Percentiles rank a stretch among this genome's conserved stretches.
These are phyloP conservation scores for Lecanicillium sp. DNA, from an alignment of 2,329 filamentous ascomycete genomes.

Conservation along the genomic window DNA sequence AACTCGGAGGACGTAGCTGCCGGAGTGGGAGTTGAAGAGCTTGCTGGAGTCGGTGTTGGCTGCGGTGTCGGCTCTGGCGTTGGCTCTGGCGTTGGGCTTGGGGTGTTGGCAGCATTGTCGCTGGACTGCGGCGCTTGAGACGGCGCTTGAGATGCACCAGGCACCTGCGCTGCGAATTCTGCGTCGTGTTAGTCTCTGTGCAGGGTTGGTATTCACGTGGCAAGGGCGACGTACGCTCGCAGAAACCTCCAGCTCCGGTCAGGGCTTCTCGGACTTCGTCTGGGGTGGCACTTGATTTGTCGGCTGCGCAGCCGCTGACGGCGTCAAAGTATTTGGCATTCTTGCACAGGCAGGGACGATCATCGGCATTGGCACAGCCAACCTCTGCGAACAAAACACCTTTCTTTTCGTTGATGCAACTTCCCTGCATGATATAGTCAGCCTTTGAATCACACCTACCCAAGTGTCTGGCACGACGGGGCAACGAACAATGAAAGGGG, in stretches of 20 bases:
- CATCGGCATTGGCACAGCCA: conserved; percentile 19
- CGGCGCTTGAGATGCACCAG: neutral
- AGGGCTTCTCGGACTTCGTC: conserved; percentile 15
- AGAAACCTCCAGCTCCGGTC: conserved; percentile 4
- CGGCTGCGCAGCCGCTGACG: conserved; percentile 33
- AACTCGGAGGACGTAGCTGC: conserved; percentile 6
- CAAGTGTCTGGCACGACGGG: too few species aligned
- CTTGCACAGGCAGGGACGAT: conserved; percentile 32
- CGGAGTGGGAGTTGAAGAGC: conserved; percentile 2
- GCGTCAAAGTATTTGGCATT: conserved; percentile 25
- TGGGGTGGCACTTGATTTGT: conserved; percentile 16
- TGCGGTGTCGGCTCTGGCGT: neutral
- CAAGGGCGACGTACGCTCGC: conserved; percentile 12
- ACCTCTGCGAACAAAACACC: conserved; percentile 4
- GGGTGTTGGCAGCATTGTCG: neutral
- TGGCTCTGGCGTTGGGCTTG: conserved; percentile 3
- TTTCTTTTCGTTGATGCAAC: conserved; percentile 12
- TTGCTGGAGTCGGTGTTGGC: conserved; percentile 5
- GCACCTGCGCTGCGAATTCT: neutral
- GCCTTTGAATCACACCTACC: too few species aligned
- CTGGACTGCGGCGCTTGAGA: neutral
- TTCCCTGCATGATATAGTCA: conserved; percentile 9
- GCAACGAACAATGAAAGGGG: too few species aligned
- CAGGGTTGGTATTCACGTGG: neutral
- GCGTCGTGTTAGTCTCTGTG: neutral